Evolutionary conservation across 78 protist genomes (phyloP), one percentile per base, ranked within the genome.

Genomic region (Cavenderia fasciculata): DNA sequence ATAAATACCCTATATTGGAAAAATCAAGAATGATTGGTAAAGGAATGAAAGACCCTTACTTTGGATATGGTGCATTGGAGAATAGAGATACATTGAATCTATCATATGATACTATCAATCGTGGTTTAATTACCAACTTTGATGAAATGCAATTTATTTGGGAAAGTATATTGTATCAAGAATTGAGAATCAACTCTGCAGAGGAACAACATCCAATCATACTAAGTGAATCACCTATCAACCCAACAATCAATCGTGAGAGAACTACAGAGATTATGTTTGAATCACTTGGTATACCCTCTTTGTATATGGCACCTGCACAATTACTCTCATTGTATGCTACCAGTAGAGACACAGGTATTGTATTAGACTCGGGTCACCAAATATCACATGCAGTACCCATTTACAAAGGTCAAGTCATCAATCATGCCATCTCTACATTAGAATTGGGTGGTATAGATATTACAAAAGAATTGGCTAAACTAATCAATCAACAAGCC

Each of bases 131-230:
- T 38, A 49, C 68, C 18, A 75, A 96, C 62, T 96, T 96, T 96
- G 95, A 94, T 44, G 92, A 86, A 34, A 85, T 86, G 85, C 94
- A 90, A 59, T 74, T 84, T 82, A 61, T 94, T 47, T 82, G 95
- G 94, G 61, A 63, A 12, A 95, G 94, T 63, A 65, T 91, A 34
- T 92, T 93, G 77, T 92, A 63, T 52, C 76, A 85, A 84, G 97
- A 96, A 89, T 88, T 98, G n/a, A 91, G 97, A 2, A 95, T 96
- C 1, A n/a, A n/a, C n/a, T n/a, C n/a, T n/a, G 93, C 92, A 21
- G 97, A 99, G 33, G 98, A 97, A 86, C 33, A 52, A 11, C 59
- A 52, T 52, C 59, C 59, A 16, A 25, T 52, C n/a, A 18, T 52
- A 5, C 7, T 52, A 18, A 52, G 33, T n/a, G 59, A 52, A 25